Conservation (phyloP, 140 eudicot genomes). For the Cichorium intybus region DNA sequence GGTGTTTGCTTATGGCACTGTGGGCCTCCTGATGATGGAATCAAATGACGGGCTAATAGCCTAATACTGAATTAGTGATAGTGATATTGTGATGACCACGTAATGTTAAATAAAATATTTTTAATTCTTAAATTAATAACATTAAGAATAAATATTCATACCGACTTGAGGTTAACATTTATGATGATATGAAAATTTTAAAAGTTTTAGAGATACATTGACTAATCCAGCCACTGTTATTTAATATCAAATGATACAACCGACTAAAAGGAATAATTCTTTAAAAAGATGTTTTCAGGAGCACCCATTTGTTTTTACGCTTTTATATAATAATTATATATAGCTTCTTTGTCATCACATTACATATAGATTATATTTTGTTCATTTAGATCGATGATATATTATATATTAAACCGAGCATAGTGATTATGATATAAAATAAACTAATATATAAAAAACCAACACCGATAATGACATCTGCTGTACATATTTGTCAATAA, state of each 20-base stretch:
- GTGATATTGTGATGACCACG: slow-evolving; percentile 20
- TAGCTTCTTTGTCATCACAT: not conserved
- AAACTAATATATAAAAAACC: not conserved
- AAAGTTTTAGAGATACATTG: too few relatives aligned
- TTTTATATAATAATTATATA: not conserved
- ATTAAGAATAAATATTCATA: slow-evolving; percentile 1
- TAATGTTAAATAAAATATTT: slow-evolving; percentile 3
- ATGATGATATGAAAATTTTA: not conserved
- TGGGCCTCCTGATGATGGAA: slow-evolving; percentile 18
- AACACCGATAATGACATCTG: not conserved
- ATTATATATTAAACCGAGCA: not conserved
- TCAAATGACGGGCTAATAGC: slow-evolving; percentile 22
- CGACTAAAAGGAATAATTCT: slow-evolving; percentile 18
- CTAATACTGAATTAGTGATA: too few relatives aligned
- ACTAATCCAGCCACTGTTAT: not conserved
- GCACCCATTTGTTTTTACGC: not conserved
- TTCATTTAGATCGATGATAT: not conserved
- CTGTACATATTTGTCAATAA: not conserved
- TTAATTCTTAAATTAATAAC: not conserved
- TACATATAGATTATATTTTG: not conserved
- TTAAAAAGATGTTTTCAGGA: not conserved
- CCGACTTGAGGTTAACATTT: not conserved
- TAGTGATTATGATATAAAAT: not conserved
- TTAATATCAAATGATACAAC: slow-evolving; percentile 4
- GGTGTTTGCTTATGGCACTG: slow-evolving; percentile 5